Base-by-base conservation (phyloP, 75 land plant species). In the Cunninghamia lanceolata region DNA sequence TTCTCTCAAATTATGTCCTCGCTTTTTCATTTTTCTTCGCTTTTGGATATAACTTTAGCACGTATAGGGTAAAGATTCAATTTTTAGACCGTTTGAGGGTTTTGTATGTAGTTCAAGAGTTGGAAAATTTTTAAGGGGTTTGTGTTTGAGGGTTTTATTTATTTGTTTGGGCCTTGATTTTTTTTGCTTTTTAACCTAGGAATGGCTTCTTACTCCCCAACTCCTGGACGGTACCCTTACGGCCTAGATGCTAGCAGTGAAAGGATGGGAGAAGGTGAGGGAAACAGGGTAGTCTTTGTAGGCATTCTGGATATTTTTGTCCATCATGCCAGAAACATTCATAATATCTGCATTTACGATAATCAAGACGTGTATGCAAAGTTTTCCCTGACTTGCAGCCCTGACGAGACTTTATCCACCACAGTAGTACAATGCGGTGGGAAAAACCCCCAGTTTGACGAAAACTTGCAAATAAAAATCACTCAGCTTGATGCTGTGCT, bases 361-460 rank as follows among this genome's bases (percentile, higher is more conserved):
- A 91, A 95, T 43, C 96, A 95, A 75, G 96, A 95, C 82, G 96
- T 95, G 14, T 95, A 94, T 87, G 95, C 95, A 11, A 95, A 95
- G 88, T 94, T 94, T 86, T 92, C 93, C 32, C 91, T 92, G 63
- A 92, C 94, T 14, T 91, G 85, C 84, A 89, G 87, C 82, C 93
- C 93, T 2, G 95, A 92, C 42, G 91, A 93, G 43, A 85, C 89
- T 0, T 28, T 89, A 45, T 90, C 94, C 2, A 95, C 96, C 8
- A 85, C 88, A 28, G 70, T 90, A 39, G 88, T 92, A 82, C 81
- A 76, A 19, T 89, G 92, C 5, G 96, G 95, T 28, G 96, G 96
- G 42, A 92, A 94, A 84, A 92, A 94, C 66, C 96, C 96, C 0
- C 91, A 89, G 1, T 95, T 95, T 90, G 89, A 95, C 68, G 90